These are phyloP conservation scores for Rhizopogon salebrosus DNA, from an alignment of 768 basidiomycete genomes.

Conservation along the genomic window DNA sequence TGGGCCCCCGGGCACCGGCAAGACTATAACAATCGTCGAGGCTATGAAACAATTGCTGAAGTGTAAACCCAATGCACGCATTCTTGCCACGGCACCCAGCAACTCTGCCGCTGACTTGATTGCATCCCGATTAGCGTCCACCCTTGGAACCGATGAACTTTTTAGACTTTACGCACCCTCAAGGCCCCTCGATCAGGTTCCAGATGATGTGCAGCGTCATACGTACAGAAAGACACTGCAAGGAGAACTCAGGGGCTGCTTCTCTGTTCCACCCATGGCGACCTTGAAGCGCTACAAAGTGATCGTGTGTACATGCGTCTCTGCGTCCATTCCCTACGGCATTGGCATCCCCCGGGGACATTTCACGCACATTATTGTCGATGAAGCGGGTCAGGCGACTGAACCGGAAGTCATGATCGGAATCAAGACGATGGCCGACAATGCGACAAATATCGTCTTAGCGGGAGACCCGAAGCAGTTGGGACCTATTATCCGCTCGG, in stretches of 20 bases:
- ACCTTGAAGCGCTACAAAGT: slow-evolving; percentile 41
- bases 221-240: slow-evolving; percentile 30
- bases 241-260: background rate
- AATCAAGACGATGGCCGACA: slow-evolving; percentile 54
- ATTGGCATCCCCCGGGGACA: slow-evolving; percentile 57
- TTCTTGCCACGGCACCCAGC: slow-evolving; percentile 64
- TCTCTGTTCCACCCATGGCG: slow-evolving; percentile 36
- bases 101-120: slow-evolving; percentile 67
- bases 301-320: slow-evolving; percentile 62
- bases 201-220: slow-evolving; percentile 33
- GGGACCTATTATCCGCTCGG: slow-evolving; percentile 61
- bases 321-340: slow-evolving; percentile 49
- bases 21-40: slow-evolving; percentile 63
- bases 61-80: slow-evolving; percentile 33
- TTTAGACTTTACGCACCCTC: slow-evolving; percentile 53
- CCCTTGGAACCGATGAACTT: slow-evolving; percentile 31
- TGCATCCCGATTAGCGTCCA: slow-evolving; percentile 33
- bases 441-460: slow-evolving; percentile 51
- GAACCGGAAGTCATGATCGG: slow-evolving; percentile 63
- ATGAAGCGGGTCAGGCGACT: slow-evolving; percentile 70
- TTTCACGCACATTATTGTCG: slow-evolving; percentile 64
- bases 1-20: slow-evolving; percentile 67
- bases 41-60: slow-evolving; percentile 52
- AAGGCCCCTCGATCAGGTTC: slow-evolving; percentile 33
- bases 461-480: slow-evolving; percentile 71